Base-by-base conservation (phyloP, 2,329 filamentous ascomycete genomes). In the Sclerotinia spermophila region DNA sequence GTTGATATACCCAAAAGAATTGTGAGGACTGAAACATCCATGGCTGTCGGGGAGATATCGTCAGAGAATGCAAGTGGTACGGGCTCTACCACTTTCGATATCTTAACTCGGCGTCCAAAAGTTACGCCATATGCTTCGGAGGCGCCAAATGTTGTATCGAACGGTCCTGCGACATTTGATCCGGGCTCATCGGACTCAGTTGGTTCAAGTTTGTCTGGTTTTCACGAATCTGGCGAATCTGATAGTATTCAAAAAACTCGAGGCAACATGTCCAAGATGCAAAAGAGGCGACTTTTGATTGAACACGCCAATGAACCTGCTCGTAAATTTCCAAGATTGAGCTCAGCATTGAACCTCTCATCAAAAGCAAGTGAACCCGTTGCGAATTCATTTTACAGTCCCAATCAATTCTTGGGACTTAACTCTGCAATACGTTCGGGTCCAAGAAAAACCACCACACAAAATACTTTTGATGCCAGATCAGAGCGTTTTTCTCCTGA, bases 251-350 rank as follows among this genome's bases (percentile, higher is more conserved):
- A 38, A 11, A 42, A 24, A 21, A 27, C 35, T 17, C 40, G 13
- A 48, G 24, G 4, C 27, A 30, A 15, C 13, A 58, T n/a, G 7
- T 40, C 38, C n/a, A 69, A 33, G 24, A 56, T 38, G 0, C 48
- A 19, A 10, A 69, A 58, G 30, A 65, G 40, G 15, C 60, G 40
- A 27, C 24, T 5, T 15, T 59, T 35, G n/a, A 19, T 24, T 10
- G 44, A 65, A 2, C 10, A 8, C 19, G 40, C 42, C 38, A 42
- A 70, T 15, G 33, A 40, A 5, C 27, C 38, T 48, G 17, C 40
- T 58, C 30, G 24, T 33, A 70, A 66, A 51, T 56, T 24, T 45
- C 56, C 42, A 30, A 56, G 51, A 24, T n/a, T 70, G 21, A 48
- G 30, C 19, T n/a, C 68, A 11, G 24, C 30, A 45, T 5, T 53